These are phyloP conservation scores for Cicer yamashitae DNA, from an alignment of 306 rosid species.

Conservation along the genomic window DNA sequence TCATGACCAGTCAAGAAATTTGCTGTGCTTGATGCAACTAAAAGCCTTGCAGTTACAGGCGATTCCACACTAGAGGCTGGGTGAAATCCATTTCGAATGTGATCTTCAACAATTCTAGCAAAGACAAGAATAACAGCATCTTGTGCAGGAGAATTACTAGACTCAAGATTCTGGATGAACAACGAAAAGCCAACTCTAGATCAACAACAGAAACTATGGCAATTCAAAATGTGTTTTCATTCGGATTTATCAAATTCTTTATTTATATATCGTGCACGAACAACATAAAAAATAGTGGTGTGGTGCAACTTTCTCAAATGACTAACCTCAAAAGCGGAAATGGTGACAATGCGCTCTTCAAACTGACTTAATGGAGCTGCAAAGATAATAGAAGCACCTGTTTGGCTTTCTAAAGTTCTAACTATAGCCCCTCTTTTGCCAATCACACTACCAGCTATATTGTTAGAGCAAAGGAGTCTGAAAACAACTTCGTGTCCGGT, in stretches of 20 bases:
- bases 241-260: conserved; percentile 31
- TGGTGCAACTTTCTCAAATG: conserved; percentile 16
- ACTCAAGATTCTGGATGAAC: conserved; percentile 57
- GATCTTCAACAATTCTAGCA: conserved; percentile 65
- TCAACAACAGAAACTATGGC: conserved; percentile 37
- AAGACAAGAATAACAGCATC: conserved; percentile 66
- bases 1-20: conserved; percentile 53
- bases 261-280: conserved; percentile 5
- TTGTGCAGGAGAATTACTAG: conserved; percentile 66
- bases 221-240: not conserved
- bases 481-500: conserved; percentile 53
- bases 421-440: conserved; percentile 64
- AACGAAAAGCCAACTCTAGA: conserved; percentile 31
- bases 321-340: conserved; percentile 74
- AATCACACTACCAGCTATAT: conserved; percentile 67
- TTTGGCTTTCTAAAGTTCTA: conserved; percentile 58
- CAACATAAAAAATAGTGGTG: not conserved
- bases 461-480: conserved; percentile 65
- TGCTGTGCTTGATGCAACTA: conserved; percentile 50
- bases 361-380: conserved; percentile 54
- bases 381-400: conserved; percentile 72
- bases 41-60: conserved; percentile 59
- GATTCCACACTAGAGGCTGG: conserved; percentile 45
- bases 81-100: conserved; percentile 51
- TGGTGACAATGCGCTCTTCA: conserved; percentile 64